Evolutionary conservation across 805 yeast genomes (phyloP).

Genomic region (Yamadazyma akitaensis): DNA sequence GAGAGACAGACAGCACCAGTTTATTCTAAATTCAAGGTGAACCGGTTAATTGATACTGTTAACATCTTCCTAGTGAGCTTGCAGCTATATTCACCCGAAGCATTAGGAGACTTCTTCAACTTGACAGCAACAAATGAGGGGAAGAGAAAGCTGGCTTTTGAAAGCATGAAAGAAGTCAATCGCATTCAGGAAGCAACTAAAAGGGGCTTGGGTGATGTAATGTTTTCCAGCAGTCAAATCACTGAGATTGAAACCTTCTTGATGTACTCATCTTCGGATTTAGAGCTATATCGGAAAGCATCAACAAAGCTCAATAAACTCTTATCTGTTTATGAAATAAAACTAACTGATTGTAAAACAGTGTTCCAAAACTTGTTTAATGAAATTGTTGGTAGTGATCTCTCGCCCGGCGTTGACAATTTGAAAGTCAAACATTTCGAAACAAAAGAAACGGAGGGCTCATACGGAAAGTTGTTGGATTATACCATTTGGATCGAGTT

Average conservation of each 20-base stretch:
- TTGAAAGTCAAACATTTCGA: constrained; percentile 10
- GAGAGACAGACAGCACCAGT: constrained; percentile 24
- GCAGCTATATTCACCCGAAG: constrained; percentile 18
- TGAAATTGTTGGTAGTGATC: constrained; percentile 8
- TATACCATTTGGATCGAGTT: constrained; percentile 24
- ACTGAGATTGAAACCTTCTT: constrained; percentile 47
- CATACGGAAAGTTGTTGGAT: constrained; percentile 12
- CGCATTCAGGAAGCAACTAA: constrained; percentile 18
- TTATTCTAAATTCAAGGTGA: constrained; percentile 45
- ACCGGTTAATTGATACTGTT: constrained; percentile 45
- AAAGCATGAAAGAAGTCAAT: constrained; percentile 19
- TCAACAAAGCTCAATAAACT: constrained; percentile 37
- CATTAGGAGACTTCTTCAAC: background rate
- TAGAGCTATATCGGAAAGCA: constrained; percentile 25
- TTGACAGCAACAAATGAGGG: background rate
- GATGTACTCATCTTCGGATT: constrained; percentile 43
- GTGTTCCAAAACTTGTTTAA: constrained; percentile 18
- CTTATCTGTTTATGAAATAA: constrained; percentile 29
- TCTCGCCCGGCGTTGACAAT: background rate
- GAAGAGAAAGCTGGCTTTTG: constrained; percentile 29
- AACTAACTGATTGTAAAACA: constrained; percentile 28
- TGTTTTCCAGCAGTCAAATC: constrained; percentile 20
- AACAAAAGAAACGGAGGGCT: constrained; percentile 1
- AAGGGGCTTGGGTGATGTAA: constrained; percentile 24
- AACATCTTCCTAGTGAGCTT: constrained; percentile 49